A percentile compares a stretch with the other conserved stretches of the same genome.
Evolutionary conservation across 2,329 filamentous ascomycete genomes (phyloP).

Genomic region (Fusarium staphyleae): DNA sequence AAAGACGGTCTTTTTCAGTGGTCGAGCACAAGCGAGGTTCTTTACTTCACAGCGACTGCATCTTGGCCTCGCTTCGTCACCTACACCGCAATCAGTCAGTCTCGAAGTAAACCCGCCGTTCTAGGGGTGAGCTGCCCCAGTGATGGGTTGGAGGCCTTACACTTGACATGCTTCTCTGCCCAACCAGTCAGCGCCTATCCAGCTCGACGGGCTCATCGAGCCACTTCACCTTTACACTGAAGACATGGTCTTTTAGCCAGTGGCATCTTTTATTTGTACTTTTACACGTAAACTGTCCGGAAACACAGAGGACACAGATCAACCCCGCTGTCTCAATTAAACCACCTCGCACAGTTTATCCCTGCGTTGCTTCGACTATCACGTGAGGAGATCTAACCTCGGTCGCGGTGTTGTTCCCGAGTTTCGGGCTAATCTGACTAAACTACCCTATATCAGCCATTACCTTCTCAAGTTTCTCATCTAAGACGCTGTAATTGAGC

Average conservation of each 20-base stretch:
- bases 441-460: constrained; percentile 12
- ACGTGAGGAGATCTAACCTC: constrained; percentile 27
- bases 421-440: not conserved
- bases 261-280: constrained; percentile 39
- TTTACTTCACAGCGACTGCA: constrained; percentile 47
- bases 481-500: not conserved
- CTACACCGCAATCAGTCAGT: constrained; percentile 22
- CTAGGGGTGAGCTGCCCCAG: not conserved
- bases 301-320: not conserved
- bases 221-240: constrained; percentile 46
- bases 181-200: constrained; percentile 16
- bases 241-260: constrained; percentile 45
- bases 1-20: constrained; percentile 48
- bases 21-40: constrained; percentile 45
- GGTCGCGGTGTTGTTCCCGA: constrained; percentile 29
- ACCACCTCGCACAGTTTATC: constrained; percentile 12
- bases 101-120: not conserved
- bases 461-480: not conserved
- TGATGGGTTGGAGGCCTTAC: constrained; percentile 30
- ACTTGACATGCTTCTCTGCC: constrained; percentile 48
- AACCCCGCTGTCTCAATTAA: constrained; percentile 17
- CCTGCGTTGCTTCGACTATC: constrained; percentile 14
- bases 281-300: too few relatives aligned
- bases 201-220: not conserved
- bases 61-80: constrained; percentile 49